Percentiles rank a stretch among this genome's conserved stretches.
phyloP scores from a whole-genome alignment of 164 flowering plant species.

The grape (Vitis vinifera) region DNA sequence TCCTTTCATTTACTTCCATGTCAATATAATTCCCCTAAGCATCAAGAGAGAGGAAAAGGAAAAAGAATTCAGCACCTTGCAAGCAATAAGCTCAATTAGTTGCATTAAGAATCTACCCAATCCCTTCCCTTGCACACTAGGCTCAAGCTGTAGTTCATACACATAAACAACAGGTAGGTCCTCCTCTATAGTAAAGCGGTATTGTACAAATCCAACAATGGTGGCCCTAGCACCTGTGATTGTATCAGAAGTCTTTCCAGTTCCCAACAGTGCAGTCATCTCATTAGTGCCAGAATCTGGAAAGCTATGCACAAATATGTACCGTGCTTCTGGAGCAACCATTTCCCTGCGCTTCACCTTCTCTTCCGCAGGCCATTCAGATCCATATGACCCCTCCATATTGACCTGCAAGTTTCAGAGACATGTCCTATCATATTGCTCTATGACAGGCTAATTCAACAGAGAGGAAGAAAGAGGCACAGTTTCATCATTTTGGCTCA shows the following conservation, averaged over 20 bases:
- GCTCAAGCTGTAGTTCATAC: conserved; percentile 89
- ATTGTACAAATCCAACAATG: conserved; percentile 85
- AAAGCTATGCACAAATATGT: conserved; percentile 61
- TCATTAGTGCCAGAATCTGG: conserved; percentile 25
- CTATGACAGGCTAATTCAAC: not conserved
- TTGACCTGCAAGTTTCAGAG: conserved; percentile 43
- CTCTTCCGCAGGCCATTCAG: conserved; percentile 80
- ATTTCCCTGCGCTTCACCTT: conserved; percentile 85
- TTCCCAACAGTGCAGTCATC: conserved; percentile 7
- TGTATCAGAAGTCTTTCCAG: conserved; percentile 6
- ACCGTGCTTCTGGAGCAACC: conserved; percentile 83
- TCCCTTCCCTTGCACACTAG: conserved; percentile 73
- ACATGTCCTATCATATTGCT: not conserved
- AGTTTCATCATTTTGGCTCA: not conserved
- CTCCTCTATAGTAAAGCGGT: conserved; percentile 80
- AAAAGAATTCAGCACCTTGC: conserved; percentile 45
- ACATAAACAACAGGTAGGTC: conserved; percentile 86
- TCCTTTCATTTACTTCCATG: not conserved
- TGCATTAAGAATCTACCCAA: conserved; percentile 87
- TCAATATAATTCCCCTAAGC: not conserved
- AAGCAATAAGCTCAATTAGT: conserved; percentile 83
- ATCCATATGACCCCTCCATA: conserved; percentile 78
- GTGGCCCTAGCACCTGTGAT: conserved; percentile 25
- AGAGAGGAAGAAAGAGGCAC: not conserved
- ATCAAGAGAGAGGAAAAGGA: conserved; percentile 3